A percentile compares a stretch with the other conserved stretches of the same genome.
Evolutionary conservation across 306 rosid species (phyloP).

Genomic region (Acacia acuminata): DNA sequence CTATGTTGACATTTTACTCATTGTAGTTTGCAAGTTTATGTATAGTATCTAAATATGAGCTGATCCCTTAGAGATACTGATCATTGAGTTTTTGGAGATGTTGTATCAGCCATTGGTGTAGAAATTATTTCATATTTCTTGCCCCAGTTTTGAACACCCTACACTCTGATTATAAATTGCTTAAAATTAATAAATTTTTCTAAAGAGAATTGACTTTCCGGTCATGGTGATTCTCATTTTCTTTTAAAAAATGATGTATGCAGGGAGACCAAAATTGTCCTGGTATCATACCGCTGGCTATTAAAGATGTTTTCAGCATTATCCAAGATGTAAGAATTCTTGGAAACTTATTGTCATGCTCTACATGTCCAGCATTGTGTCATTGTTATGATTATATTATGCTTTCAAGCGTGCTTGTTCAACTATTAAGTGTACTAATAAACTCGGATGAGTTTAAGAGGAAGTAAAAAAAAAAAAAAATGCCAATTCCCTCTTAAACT

Average conservation of each 20-base stretch:
- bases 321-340: slow-evolving; percentile 90
- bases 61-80: neutral
- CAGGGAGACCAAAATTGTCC: slow-evolving; percentile 96
- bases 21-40: neutral
- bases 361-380: neutral
- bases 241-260: slow-evolving; percentile 29
- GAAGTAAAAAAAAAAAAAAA: neutral
- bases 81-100: neutral
- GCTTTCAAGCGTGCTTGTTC: neutral
- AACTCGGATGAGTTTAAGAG: neutral
- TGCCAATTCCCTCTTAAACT: neutral
- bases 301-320: slow-evolving; percentile 95
- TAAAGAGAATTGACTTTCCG: slow-evolving; percentile 8
- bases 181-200: slow-evolving; percentile 6
- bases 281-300: slow-evolving; percentile 94
- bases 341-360: slow-evolving; percentile 17
- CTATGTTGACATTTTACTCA: neutral
- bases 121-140: slow-evolving; percentile 6
- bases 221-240: slow-evolving; percentile 26
- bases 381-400: slow-evolving; percentile 4
- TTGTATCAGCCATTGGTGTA: slow-evolving; percentile 8
- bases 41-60: slow-evolving; percentile 2
- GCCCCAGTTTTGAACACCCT: neutral
- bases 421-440: neutral
- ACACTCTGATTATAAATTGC: slow-evolving; percentile 16